Evolutionary conservation across 73 alveolate genomes (phyloP), one percentile per base, ranked within the genome.

Genomic region (Paramecium tetraurelia): DNA sequence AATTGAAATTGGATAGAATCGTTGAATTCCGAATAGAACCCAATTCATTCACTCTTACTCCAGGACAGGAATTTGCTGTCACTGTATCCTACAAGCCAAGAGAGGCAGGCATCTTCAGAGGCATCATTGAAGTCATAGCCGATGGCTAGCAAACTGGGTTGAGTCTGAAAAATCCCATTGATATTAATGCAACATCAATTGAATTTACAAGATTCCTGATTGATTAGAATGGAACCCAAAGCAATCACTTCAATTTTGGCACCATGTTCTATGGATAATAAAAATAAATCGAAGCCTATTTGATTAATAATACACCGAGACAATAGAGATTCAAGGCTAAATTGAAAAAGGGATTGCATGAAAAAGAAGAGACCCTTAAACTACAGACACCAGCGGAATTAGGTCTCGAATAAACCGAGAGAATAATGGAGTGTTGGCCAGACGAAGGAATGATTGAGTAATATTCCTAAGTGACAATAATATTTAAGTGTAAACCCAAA

Each of bases 101-200:
- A 43, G 99, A 98, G 86, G 98, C 99, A 11, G 99, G 98, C 38
- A 95, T 97, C 80, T 96, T 97, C 50, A 97, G 98, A 94, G 98
- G 96, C 40, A 95, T 97, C 24, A 96, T 98, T 1, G 99, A 98
- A 88, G 99, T 98, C 6, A 92, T 85, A 14, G 99, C 97, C 38
- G 99, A 97, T 24, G 99, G 99, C 7, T 96, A 98, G 59, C 99
- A 96, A 48, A 63, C 50, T 63, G 84, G 84, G 11, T 63, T 63
- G 10, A 63, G 97, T 43, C 87, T 96, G 50, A 94, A 96, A 24
- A 96, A 98, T 71, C 98, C 97, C 92, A 98, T 98, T 18, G 99
- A 98, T 89, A 96, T 98, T n/a, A 98, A 98, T 71, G 99, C 99
- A 2, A 98, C 99, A n/a, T 92, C 98, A 77, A 99, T 97, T 0